phyloP scores from a whole-genome alignment of 2,329 filamentous ascomycete species.

The Aspergillus ochraceoroseus region DNA sequence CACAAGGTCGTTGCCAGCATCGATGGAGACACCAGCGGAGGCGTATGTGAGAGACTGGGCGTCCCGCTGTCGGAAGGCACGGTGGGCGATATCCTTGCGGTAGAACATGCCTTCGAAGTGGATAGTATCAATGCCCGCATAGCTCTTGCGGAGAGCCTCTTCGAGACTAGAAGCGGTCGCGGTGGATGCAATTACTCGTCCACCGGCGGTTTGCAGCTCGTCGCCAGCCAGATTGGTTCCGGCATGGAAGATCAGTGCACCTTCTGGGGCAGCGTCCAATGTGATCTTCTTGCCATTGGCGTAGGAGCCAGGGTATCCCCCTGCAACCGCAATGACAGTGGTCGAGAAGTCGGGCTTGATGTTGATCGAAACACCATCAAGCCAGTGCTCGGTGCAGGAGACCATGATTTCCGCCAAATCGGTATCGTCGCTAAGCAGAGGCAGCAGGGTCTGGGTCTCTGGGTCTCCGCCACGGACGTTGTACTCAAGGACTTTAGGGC shows the following conservation, averaged over 20 bases:
- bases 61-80: conserved; percentile 45
- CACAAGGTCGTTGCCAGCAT: conserved; percentile 88
- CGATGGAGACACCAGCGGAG: conserved; percentile 86
- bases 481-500: conserved; percentile 83
- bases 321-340: conserved; percentile 89
- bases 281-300: conserved; percentile 67
- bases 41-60: conserved; percentile 71
- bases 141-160: conserved; percentile 81
- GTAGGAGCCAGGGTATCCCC: conserved; percentile 84
- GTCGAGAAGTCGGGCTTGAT: conserved; percentile 69
- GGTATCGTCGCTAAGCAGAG: conserved; percentile 68
- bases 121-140: conserved; percentile 73
- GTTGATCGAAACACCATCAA: conserved; percentile 65
- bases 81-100: conserved; percentile 85
- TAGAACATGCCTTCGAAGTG: conserved; percentile 86
- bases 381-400: conserved; percentile 70
- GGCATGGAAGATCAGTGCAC: conserved; percentile 82
- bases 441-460: conserved; percentile 80
- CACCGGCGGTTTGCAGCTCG: conserved; percentile 71
- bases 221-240: conserved; percentile 65
- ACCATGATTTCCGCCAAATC: conserved; percentile 87
- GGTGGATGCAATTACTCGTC: conserved; percentile 89
- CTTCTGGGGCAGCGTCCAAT: conserved; percentile 51
- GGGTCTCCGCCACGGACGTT: conserved; percentile 91
- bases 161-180: conserved; percentile 70